These are phyloP conservation scores for Parastagonospora nodorum DNA, from an alignment of 2,329 filamentous ascomycete species.

Conservation along the genomic window DNA sequence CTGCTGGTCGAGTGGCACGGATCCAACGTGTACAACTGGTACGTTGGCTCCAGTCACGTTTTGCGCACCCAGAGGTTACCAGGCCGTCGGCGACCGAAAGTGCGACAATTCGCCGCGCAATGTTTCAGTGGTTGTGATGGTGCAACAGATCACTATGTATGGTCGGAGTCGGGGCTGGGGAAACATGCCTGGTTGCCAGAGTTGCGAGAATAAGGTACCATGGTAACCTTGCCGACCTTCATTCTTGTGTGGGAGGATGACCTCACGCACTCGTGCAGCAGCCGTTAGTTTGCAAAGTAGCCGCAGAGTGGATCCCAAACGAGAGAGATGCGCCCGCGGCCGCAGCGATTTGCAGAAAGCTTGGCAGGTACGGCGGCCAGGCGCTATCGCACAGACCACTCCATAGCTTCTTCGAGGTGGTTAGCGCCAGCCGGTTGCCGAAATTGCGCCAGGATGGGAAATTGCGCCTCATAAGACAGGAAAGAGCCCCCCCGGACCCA, in stretches of 20 bases:
- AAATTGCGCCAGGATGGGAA: constrained; percentile 32
- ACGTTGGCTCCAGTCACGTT: constrained; percentile 24
- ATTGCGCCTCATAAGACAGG: constrained; percentile 32
- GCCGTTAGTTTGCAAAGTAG: neutral
- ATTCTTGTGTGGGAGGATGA: neutral
- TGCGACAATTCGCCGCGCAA: constrained; percentile 21
- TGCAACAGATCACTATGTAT: constrained; percentile 25
- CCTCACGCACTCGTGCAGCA: neutral
- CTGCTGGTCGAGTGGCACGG: neutral
- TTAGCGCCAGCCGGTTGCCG: constrained; percentile 16
- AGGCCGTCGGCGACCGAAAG: constrained; percentile 13
- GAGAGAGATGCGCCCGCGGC: no score
- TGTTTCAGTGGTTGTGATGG: constrained; percentile 23
- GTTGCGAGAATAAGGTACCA: neutral
- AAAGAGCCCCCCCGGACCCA: constrained; percentile 16
- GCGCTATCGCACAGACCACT: neutral
- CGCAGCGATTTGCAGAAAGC: constrained; percentile 13
- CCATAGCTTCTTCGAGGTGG: neutral
- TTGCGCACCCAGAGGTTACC: constrained; percentile 5
- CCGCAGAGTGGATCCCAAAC: no score
- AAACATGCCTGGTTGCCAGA: neutral
- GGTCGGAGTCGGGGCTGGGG: constrained; percentile 13
- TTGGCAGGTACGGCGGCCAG: neutral
- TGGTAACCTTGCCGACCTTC: constrained; percentile 3
- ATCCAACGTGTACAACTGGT: constrained; percentile 1